Conservation (phyloP, 805 yeast species). For the Kluyveromyces dobzhanskii region DNA sequence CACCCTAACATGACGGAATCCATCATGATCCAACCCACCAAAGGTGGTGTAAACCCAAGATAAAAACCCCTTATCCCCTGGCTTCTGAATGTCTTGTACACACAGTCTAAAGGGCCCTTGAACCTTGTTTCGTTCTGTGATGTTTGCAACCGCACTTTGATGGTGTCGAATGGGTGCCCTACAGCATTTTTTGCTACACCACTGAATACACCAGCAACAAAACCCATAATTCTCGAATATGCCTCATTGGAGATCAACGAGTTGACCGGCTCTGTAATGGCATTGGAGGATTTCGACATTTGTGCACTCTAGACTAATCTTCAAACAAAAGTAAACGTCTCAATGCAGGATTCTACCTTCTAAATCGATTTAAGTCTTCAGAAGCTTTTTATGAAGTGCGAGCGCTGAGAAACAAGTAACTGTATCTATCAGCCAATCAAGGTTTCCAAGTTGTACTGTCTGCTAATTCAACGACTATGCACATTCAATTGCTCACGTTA, state of each 20-base stretch:
- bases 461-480: too few species aligned
- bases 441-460: too few species aligned
- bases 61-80: conserved; percentile 79
- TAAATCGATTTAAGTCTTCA: too few species aligned
- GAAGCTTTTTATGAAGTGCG: too few species aligned
- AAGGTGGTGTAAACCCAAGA: conserved; percentile 88
- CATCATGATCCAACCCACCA: conserved; percentile 91
- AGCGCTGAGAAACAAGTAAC: too few species aligned
- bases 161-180: conserved; percentile 90
- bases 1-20: conserved; percentile 88
- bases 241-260: conserved; percentile 15
- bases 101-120: conserved; percentile 78
- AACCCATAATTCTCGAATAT: conserved; percentile 44
- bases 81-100: conserved; percentile 54
- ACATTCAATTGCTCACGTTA: too few species aligned
- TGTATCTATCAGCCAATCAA: too few species aligned
- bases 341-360: too few species aligned
- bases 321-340: too few species aligned
- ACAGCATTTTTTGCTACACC: conserved; percentile 84
- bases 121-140: conserved; percentile 54
- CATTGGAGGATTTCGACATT: conserved; percentile 4
- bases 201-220: conserved; percentile 80
- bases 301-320: too few species aligned
- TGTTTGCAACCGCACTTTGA: conserved; percentile 78
- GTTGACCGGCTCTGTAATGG: conserved; percentile 4